These are phyloP conservation scores for Aspergillus clavatus DNA, from an alignment of 2,329 filamentous ascomycete species.

Conservation along the genomic window DNA sequence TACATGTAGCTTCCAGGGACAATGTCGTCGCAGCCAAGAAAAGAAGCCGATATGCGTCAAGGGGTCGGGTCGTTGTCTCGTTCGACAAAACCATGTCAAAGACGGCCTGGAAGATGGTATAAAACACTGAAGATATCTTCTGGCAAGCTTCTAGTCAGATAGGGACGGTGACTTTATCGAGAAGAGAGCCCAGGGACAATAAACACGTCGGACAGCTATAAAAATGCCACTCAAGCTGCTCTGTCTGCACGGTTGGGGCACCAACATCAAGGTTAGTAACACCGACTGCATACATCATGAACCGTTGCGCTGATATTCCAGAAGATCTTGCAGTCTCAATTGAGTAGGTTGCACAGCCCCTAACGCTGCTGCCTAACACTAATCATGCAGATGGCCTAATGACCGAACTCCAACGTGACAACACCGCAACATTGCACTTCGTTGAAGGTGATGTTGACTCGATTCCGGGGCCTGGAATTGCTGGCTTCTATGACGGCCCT, in stretches of 20 bases:
- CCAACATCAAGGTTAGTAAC: constrained; percentile 23
- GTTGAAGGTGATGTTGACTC: constrained; percentile 28
- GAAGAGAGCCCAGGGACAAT: neutral
- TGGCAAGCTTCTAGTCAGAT: neutral
- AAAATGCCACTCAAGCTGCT: constrained; percentile 28
- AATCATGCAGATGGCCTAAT: constrained; percentile 21
- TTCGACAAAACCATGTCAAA: neutral
- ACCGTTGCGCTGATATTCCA: constrained; percentile 1
- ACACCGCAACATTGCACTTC: constrained; percentile 27
- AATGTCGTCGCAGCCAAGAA: neutral
- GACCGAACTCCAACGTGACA: constrained; percentile 24
- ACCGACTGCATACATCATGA: neutral
- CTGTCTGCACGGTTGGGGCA: constrained; percentile 33
- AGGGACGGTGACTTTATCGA: neutral
- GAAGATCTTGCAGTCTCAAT: constrained; percentile 27
- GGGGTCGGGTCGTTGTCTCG: neutral
- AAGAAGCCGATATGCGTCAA: neutral
- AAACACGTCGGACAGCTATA: neutral
- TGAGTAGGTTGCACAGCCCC: constrained; percentile 18
- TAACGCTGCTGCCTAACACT: neutral
- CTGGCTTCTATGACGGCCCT: constrained; percentile 27
- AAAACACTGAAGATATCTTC: neutral
- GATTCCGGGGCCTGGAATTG: constrained; percentile 25
- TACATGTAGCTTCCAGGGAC: neutral
- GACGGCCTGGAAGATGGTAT: neutral